These are phyloP conservation scores for Reticulascus tulasneorum DNA, from an alignment of 2,329 filamentous ascomycete genomes.

Conservation along the genomic window DNA sequence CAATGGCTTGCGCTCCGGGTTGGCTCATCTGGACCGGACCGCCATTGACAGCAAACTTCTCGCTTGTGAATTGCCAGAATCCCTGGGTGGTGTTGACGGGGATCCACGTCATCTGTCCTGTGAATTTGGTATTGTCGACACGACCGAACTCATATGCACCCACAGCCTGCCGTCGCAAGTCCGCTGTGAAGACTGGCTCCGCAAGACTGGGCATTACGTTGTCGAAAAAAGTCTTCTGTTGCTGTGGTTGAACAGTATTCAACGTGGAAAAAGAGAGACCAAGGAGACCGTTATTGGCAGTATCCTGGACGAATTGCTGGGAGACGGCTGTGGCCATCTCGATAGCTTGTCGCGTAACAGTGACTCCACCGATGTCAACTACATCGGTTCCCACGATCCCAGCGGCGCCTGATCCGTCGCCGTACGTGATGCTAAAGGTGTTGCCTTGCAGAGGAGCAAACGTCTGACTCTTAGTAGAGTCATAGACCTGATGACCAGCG, in stretches of 20 bases:
- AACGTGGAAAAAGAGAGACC: conserved; percentile 63
- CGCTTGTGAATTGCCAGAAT: conserved; percentile 65
- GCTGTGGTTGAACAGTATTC: conserved; percentile 59
- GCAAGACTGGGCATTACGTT: conserved; percentile 59
- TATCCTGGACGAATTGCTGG: conserved; percentile 53
- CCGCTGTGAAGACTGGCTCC: conserved; percentile 66
- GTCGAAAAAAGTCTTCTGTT: conserved; percentile 71
- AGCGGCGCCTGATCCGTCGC: conserved; percentile 59
- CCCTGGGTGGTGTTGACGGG: conserved; percentile 58
- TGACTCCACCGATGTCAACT: conserved; percentile 63
- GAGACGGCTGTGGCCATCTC: conserved; percentile 61
- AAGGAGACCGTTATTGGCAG: conserved; percentile 63
- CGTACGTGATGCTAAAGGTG: conserved; percentile 64
- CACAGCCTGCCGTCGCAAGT: conserved; percentile 54
- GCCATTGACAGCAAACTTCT: conserved; percentile 50
- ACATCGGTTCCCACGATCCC: conserved; percentile 66
- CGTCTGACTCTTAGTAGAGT: conserved; percentile 30
- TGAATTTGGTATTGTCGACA: conserved; percentile 62
- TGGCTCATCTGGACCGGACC: conserved; percentile 30
- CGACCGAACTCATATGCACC: conserved; percentile 72
- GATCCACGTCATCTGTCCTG: conserved; percentile 58
- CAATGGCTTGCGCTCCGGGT: conserved; percentile 41
- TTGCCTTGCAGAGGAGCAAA: conserved; percentile 34
- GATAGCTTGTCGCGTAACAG: conserved; percentile 59
- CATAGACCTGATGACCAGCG: conserved; percentile 43